These are phyloP conservation scores for Theobroma cacao DNA, from an alignment of 345 rosid species.

Conservation along the genomic window DNA sequence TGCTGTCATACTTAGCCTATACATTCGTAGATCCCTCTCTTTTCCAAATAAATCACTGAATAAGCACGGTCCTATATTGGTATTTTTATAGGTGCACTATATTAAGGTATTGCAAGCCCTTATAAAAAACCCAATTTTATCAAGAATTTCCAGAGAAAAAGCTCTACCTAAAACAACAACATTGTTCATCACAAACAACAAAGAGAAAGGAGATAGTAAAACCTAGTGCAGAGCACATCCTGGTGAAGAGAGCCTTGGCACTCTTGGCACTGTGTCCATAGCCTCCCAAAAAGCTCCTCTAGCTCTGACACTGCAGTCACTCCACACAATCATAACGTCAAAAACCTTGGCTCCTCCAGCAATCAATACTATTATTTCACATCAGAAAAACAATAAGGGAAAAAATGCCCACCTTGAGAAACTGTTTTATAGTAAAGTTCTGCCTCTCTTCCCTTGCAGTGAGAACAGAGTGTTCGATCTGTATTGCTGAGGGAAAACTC, in stretches of 20 bases:
- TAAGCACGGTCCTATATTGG: not conserved
- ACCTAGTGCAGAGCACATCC: constrained; percentile 98
- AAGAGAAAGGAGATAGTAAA: constrained; percentile 12
- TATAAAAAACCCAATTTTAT: not conserved
- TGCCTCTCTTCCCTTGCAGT: constrained; percentile 95
- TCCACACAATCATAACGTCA: constrained; percentile 1
- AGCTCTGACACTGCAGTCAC: constrained; percentile 70
- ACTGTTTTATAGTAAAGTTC: constrained; percentile 88
- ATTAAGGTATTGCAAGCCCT: not conserved
- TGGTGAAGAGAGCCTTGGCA: constrained; percentile 99
- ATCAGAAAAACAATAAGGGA: not conserved
- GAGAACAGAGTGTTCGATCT: constrained; percentile 68
- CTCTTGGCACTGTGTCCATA: constrained; percentile 98
- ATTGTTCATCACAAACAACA: not conserved
- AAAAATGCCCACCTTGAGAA: constrained; percentile 57
- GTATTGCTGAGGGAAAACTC: constrained; percentile 36
- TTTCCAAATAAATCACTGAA: not conserved
- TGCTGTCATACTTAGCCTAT: not conserved
- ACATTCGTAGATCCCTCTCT: not conserved
- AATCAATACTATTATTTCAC: not conserved
- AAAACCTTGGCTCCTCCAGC: not conserved
- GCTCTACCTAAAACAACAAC: not conserved
- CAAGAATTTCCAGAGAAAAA: not conserved
- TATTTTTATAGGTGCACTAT: not conserved
- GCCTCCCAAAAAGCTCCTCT: constrained; percentile 78